phyloP scores from a whole-genome alignment of 495 filamentous ascomycete species.

The Daldinia grandis region DNA sequence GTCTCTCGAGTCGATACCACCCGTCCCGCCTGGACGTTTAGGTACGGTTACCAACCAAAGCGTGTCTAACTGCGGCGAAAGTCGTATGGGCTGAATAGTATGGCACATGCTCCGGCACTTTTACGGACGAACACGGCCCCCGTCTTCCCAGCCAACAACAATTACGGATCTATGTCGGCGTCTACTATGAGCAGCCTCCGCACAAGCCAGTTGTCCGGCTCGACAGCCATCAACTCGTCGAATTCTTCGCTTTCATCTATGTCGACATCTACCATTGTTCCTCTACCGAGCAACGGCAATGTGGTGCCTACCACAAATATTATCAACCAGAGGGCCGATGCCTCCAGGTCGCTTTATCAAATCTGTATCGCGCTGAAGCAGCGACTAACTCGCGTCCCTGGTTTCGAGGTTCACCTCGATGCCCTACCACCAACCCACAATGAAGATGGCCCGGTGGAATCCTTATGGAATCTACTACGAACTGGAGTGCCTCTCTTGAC shows the following conservation, averaged over 20 bases:
- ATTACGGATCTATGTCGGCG: constrained; percentile 48
- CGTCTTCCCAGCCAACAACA: constrained; percentile 52
- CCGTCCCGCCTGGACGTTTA: constrained; percentile 8
- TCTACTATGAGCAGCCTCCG: constrained; percentile 57
- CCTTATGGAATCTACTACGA: constrained; percentile 88
- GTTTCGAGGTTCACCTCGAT: constrained; percentile 75
- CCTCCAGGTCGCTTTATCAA: constrained; percentile 88
- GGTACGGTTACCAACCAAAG: constrained; percentile 17
- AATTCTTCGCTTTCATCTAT: constrained; percentile 60
- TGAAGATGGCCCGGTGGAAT: constrained; percentile 82
- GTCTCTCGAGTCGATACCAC: constrained; percentile 10
- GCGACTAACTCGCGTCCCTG: constrained; percentile 82
- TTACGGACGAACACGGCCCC: constrained; percentile 62
- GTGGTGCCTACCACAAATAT: constrained; percentile 84
- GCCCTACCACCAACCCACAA: constrained; percentile 56
- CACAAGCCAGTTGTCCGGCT: constrained; percentile 62
- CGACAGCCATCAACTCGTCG: constrained; percentile 57
- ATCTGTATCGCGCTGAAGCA: constrained; percentile 86
- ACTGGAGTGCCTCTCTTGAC: constrained; percentile 84
- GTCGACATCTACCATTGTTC: constrained; percentile 51
- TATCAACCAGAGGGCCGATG: constrained; percentile 92
- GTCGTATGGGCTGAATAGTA: constrained; percentile 55
- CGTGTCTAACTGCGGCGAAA: constrained; percentile 9
- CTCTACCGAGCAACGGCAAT: constrained; percentile 60
- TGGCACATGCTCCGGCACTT: constrained; percentile 60